Percentiles rank a stretch among this genome's conserved stretches.
These are phyloP conservation scores for Avena insularis DNA, from an alignment of 176 grass and related monocot genomes.

Conservation along the genomic window DNA sequence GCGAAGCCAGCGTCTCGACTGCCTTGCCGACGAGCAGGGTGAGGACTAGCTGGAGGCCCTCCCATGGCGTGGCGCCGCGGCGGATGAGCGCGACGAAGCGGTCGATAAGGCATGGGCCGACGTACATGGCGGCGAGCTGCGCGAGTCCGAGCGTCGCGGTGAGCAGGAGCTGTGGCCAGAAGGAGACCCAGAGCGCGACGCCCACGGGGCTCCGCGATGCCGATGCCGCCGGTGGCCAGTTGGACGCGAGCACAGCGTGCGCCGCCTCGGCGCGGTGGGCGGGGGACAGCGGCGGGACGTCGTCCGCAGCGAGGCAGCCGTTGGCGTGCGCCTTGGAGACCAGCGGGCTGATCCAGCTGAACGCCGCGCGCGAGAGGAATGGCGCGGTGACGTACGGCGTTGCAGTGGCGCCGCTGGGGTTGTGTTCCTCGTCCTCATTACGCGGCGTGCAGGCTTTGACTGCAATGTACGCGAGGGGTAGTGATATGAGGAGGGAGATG, in stretches of 20 bases:
- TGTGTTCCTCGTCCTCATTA: not conserved
- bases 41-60: too few species aligned
- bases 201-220: conserved; percentile 47
- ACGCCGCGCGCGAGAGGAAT: conserved; percentile 42
- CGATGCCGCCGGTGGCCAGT: conserved; percentile 5
- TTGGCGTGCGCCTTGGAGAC: conserved; percentile 37
- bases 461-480: conserved; percentile 21
- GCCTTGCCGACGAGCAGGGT: too few species aligned
- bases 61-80: too few species aligned
- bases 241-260: conserved; percentile 28
- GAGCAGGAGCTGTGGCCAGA: conserved; percentile 49
- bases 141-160: conserved; percentile 8
- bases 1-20: conserved; percentile 2
- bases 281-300: conserved; percentile 8
- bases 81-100: too few species aligned
- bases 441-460: not conserved
- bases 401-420: not conserved
- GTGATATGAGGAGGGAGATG: conserved; percentile 9
- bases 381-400: conserved; percentile 39
- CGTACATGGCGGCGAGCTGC: too few species aligned
- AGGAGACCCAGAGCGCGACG: conserved; percentile 44
- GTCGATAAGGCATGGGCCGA: too few species aligned
- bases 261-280: conserved; percentile 18
- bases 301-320: not conserved
- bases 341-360: conserved; percentile 51